phyloP scores from a whole-genome alignment of 352 stramenopile genomes.

The Peronosclerospora sorghi region DNA sequence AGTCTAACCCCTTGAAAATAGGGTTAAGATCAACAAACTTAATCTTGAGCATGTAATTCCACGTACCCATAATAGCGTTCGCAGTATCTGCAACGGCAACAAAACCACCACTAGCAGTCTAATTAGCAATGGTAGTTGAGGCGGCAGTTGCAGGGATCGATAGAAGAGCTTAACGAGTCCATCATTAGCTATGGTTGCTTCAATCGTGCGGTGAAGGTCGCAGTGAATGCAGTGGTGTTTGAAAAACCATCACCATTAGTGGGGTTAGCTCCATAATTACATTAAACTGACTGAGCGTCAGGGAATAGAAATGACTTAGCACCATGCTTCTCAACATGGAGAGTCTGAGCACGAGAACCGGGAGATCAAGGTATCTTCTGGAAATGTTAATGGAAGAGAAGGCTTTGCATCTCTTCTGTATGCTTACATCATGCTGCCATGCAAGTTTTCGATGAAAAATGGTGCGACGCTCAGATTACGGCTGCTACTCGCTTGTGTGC shows the following conservation, averaged over 20 bases:
- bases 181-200: background rate
- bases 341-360: slow-evolving; percentile 16
- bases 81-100: background rate
- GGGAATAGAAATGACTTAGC: slow-evolving; percentile 19
- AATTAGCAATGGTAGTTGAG: background rate
- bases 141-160: background rate
- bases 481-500: slow-evolving; percentile 1
- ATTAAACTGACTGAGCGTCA: slow-evolving; percentile 5
- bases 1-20: background rate
- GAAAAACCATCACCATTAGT: slow-evolving; percentile 11
- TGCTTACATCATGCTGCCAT: slow-evolving; percentile 6
- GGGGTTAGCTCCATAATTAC: background rate
- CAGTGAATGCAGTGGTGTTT: slow-evolving; percentile 6
- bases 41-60: background rate
- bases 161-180: background rate
- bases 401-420: slow-evolving; percentile 2
- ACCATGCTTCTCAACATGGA: slow-evolving; percentile 20
- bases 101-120: background rate
- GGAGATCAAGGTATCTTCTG: too few species aligned
- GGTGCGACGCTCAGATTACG: background rate
- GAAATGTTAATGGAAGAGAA: background rate
- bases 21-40: background rate
- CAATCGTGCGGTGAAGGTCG: background rate
- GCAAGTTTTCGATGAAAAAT: slow-evolving; percentile 6
- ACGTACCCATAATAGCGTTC: background rate